Evolutionary conservation across 192 early-diverging fungal genomes (phyloP).

Genomic region (Gaertneriomyces sp.): DNA sequence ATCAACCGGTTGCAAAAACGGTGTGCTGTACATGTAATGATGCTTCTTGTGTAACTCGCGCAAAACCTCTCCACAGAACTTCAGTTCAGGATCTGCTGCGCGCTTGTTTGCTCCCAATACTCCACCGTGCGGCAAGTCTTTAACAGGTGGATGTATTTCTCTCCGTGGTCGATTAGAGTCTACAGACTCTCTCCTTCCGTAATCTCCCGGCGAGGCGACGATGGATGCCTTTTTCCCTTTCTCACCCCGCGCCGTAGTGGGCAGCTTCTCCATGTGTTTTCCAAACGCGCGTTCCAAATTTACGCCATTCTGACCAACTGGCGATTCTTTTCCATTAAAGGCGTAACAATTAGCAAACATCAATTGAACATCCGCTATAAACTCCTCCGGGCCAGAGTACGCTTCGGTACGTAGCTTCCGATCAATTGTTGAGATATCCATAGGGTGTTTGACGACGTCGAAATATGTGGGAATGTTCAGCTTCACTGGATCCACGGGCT

Average conservation of each 20-base stretch:
- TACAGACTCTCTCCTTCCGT: neutral
- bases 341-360: constrained; percentile 53
- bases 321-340: constrained; percentile 47
- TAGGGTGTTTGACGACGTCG: constrained; percentile 68
- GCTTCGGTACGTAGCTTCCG: constrained; percentile 56
- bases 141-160: constrained; percentile 32
- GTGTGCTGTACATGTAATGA: constrained; percentile 31
- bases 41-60: constrained; percentile 40
- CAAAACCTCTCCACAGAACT: constrained; percentile 32
- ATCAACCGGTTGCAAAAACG: constrained; percentile 78
- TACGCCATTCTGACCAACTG: constrained; percentile 34
- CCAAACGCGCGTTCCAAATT: constrained; percentile 36
- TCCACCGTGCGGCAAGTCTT: constrained; percentile 14
- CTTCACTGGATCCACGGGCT: constrained; percentile 69
- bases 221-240: no score
- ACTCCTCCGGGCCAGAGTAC: constrained; percentile 51
- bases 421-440: constrained; percentile 81
- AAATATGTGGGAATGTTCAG: constrained; percentile 68
- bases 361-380: constrained; percentile 43
- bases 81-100: constrained; percentile 30
- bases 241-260: constrained; percentile 10
- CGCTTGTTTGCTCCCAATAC: constrained; percentile 8
- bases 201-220: no score
- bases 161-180: constrained; percentile 28
- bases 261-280: constrained; percentile 45